phyloP scores from a whole-genome alignment of 495 filamentous ascomycete genomes.

The Penicillium coffeae region DNA sequence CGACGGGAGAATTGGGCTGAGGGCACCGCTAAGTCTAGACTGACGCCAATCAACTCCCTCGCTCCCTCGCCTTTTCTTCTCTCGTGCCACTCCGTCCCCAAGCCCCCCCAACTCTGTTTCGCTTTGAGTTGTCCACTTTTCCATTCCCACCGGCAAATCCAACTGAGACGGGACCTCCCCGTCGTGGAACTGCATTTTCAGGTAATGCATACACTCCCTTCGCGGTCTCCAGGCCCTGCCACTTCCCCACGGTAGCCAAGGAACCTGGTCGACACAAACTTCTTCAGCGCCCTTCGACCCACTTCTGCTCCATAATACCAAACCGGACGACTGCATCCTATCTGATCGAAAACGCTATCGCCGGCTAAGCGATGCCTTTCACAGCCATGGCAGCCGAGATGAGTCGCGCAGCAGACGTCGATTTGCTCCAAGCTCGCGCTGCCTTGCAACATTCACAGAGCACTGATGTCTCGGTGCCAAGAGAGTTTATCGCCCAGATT shows the following conservation, averaged over 20 bases:
- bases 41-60: too few species aligned
- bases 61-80: background rate
- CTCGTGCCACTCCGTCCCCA: background rate
- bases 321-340: too few species aligned
- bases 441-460: constrained; percentile 66
- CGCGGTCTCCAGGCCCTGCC: background rate
- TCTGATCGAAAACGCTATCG: too few species aligned
- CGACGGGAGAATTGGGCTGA: background rate
- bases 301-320: background rate
- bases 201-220: background rate
- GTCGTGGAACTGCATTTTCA: background rate
- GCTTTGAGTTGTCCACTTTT: too few species aligned
- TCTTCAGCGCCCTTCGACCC: background rate
- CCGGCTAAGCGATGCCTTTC: too few species aligned
- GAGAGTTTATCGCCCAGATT: constrained; percentile 53
- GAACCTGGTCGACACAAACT: background rate
- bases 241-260: background rate
- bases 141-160: too few species aligned
- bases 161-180: too few species aligned
- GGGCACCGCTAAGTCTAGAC: background rate
- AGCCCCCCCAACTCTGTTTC: too few species aligned
- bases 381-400: constrained; percentile 21
- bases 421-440: constrained; percentile 58
- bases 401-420: constrained; percentile 43
- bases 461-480: constrained; percentile 57